Evolutionary conservation across 2,329 filamentous ascomycete species (phyloP), one percentile per base, ranked within the genome.

Genomic region (Xylariaceae sp.): DNA sequence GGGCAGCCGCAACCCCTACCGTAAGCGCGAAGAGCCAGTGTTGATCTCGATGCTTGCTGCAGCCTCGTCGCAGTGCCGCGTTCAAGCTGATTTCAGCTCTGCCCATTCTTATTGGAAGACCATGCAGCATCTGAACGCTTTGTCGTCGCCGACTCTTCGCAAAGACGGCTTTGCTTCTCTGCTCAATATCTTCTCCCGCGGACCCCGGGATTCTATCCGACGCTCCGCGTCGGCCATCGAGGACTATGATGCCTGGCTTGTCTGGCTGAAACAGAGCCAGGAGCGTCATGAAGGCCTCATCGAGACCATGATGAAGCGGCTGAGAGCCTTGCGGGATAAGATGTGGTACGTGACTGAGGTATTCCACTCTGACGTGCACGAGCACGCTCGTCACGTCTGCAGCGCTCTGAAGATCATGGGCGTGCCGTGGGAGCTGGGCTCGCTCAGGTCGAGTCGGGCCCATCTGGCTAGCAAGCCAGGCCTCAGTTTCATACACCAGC

Each of bases 271-370:
- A 51, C 83, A 87, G 46, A 86, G 81, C 16, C 80, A 90, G 49
- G 83, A 87, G 49, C 75, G 83, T 3, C 79, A 88, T 30, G 85
- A 90, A 48, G 72, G 70, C 3, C 72, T 77, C 10, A 80, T 89
- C 22, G 81, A 87, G 25, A 70, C 76, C 5, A 84, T 87, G 75
- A 83, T 86, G 70, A 69, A 70, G 38, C 76, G 77, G 5, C 69
- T 92, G 23, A 76, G 80, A 37, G 79, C 82, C 15, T 69, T 95
- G 24, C 77, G 92, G 26, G 85, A 94, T 56, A 96, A 96, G 67
- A 94, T 96, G 85, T 98, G 92, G 92, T 98, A 94, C 56, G 84
- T 92, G 39, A 90, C 85, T 1, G 88, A 95, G 56, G 89, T 96
- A 18, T 82, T 86, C 42, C 89, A 90, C 49, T 95, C 92, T 4